phyloP scores from a whole-genome alignment of 129 eudicot genomes.

The Logfia minima region DNA sequence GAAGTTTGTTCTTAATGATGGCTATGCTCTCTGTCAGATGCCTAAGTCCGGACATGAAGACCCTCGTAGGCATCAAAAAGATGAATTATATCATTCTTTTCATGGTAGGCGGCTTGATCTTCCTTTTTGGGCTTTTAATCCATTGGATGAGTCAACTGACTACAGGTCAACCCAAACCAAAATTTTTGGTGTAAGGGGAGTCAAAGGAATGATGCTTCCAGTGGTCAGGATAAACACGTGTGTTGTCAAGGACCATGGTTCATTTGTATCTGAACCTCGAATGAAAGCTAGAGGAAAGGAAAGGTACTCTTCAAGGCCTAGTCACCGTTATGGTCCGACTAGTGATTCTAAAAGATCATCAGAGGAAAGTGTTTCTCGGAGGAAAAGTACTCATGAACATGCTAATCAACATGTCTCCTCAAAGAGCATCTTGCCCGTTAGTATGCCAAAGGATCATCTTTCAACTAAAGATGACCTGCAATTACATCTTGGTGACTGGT shows the following conservation, averaged over 20 bases:
- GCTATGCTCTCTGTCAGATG: constrained; percentile 87
- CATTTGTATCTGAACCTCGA: constrained; percentile 65
- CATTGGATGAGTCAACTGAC: constrained; percentile 63
- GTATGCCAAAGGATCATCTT: constrained; percentile 64
- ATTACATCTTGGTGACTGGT: constrained; percentile 92
- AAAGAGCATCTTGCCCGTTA: constrained; percentile 44
- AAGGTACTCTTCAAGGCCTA: constrained; percentile 54
- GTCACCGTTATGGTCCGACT: constrained; percentile 39
- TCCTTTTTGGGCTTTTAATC: constrained; percentile 85
- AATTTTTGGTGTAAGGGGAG: constrained; percentile 46
- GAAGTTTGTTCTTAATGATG: constrained; percentile 81
- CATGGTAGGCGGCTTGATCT: constrained; percentile 69
- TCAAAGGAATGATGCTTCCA: constrained; percentile 84
- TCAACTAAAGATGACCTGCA: constrained; percentile 63
- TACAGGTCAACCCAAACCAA: constrained; percentile 50
- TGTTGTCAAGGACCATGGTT: constrained; percentile 85
- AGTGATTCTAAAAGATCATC: constrained; percentile 64
- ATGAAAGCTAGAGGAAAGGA: constrained; percentile 66
- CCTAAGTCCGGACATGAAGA: constrained; percentile 80
- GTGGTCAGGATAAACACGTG: constrained; percentile 90
- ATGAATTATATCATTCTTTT: constrained; percentile 66
- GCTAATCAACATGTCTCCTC: constrained; percentile 30
- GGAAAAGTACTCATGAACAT: constrained; percentile 48
- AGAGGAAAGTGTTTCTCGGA: constrained; percentile 52
- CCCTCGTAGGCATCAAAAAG: constrained; percentile 73